Conservation (phyloP, 192 early-diverging fungal species). For the Piromyces finnis region DNA sequence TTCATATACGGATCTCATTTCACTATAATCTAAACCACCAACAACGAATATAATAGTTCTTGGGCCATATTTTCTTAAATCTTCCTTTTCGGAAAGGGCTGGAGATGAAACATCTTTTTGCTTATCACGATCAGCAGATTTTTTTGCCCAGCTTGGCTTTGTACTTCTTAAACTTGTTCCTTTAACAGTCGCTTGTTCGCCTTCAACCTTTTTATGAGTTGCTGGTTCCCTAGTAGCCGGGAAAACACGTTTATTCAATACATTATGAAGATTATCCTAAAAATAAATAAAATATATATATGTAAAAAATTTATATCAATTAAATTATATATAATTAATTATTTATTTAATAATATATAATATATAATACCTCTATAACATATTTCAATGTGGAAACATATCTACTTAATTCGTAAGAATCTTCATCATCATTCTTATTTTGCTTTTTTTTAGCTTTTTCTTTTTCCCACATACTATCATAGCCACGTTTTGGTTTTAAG, state of each 20-base stretch:
- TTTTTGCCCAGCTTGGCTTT: slow-evolving; percentile 5
- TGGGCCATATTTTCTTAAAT: slow-evolving; percentile 27
- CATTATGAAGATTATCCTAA: background rate
- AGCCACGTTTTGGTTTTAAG: background rate
- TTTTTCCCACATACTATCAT: slow-evolving; percentile 11
- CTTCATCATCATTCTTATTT: slow-evolving; percentile 31
- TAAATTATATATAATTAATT: too few relatives aligned
- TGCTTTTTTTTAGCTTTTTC: slow-evolving; percentile 25
- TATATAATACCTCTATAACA: slow-evolving; percentile 43
- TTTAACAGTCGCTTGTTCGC: background rate
- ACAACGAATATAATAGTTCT: slow-evolving; percentile 58
- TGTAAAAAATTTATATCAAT: slow-evolving; percentile 29
- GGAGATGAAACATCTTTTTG: background rate
- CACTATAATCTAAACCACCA: slow-evolving; percentile 62
- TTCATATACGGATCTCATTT: slow-evolving; percentile 53
- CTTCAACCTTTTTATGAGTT: background rate
- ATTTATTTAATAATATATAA: too few relatives aligned
- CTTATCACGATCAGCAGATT: slow-evolving; percentile 10
- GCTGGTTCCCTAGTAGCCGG: background rate
- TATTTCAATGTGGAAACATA: slow-evolving; percentile 59
- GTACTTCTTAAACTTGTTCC: slow-evolving; percentile 3
- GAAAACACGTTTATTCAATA: background rate
- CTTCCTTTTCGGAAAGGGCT: slow-evolving; percentile 2
- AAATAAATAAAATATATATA: slow-evolving; percentile 31
- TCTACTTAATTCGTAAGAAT: slow-evolving; percentile 54